These are phyloP conservation scores for Lasiodiplodia theobromae DNA, from an alignment of 2,329 filamentous ascomycete genomes.

Conservation along the genomic window DNA sequence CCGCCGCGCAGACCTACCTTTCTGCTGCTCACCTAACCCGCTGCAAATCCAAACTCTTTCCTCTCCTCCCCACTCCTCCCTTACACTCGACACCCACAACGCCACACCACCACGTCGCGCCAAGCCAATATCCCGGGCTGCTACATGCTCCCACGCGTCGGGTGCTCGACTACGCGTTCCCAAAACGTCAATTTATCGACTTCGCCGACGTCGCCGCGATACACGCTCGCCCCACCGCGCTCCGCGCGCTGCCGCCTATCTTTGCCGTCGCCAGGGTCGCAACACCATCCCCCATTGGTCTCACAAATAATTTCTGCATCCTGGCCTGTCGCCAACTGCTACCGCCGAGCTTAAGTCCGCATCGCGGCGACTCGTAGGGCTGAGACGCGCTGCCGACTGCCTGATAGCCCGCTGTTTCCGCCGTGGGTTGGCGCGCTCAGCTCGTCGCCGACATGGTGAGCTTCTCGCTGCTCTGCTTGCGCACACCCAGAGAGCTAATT, in stretches of 20 bases:
- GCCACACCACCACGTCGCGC: slow-evolving; percentile 36
- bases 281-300: slow-evolving; percentile 13
- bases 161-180: slow-evolving; percentile 26
- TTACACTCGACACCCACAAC: slow-evolving; percentile 39
- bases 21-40: slow-evolving; percentile 23
- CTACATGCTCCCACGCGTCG: slow-evolving; percentile 26
- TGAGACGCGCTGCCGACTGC: slow-evolving; percentile 26
- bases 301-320: background rate
- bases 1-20: slow-evolving; percentile 24
- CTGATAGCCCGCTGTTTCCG: slow-evolving; percentile 5
- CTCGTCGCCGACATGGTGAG: slow-evolving; percentile 43
- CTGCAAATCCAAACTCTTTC: slow-evolving; percentile 32
- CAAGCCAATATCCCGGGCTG: background rate
- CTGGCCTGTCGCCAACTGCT: background rate
- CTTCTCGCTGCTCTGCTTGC: slow-evolving; percentile 15
- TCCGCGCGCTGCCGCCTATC: slow-evolving; percentile 28
- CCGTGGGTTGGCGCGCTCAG: slow-evolving; percentile 19
- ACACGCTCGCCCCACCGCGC: slow-evolving; percentile 29
- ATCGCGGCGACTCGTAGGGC: slow-evolving; percentile 28
- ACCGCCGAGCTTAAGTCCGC: slow-evolving; percentile 30
- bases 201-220: slow-evolving; percentile 20
- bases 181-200: slow-evolving; percentile 27
- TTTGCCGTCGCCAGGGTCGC: slow-evolving; percentile 21
- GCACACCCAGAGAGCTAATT: slow-evolving; percentile 35
- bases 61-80: slow-evolving; percentile 40